A percentile compares a stretch with the other conserved stretches of the same genome.
phyloP scores from a whole-genome alignment of 192 early-diverging fungal species.

The Linderina pennispora region DNA sequence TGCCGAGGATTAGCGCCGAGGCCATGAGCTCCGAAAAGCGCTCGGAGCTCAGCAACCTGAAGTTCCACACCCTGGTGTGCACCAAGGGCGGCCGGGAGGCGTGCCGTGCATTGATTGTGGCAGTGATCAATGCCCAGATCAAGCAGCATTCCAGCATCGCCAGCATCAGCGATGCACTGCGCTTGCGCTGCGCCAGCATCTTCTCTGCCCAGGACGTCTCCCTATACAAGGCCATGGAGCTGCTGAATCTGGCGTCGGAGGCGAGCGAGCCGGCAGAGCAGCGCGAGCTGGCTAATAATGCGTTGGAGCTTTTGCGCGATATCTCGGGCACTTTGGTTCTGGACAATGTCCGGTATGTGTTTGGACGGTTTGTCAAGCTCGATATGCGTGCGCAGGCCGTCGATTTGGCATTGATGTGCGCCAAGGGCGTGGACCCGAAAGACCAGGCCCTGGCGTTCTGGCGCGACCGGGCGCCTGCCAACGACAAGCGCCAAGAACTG shows the following conservation, averaged over 20 bases:
- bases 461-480: constrained; percentile 49
- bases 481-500: constrained; percentile 35
- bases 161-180: constrained; percentile 56
- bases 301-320: constrained; percentile 42
- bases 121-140: constrained; percentile 57
- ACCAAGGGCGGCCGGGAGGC: constrained; percentile 49
- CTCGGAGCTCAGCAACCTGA: constrained; percentile 42
- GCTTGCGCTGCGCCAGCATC: constrained; percentile 57
- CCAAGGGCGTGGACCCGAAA: constrained; percentile 50
- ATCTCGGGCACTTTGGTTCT: constrained; percentile 44
- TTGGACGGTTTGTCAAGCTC: constrained; percentile 45
- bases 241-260: constrained; percentile 46
- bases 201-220: constrained; percentile 59
- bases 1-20: constrained; percentile 48
- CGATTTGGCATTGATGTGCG: constrained; percentile 51
- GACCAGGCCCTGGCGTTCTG: constrained; percentile 53
- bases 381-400: constrained; percentile 44
- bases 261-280: constrained; percentile 44
- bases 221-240: constrained; percentile 59
- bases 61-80: constrained; percentile 54
- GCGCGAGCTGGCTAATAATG: constrained; percentile 29
- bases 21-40: constrained; percentile 45
- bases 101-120: constrained; percentile 57
- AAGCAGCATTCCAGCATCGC: constrained; percentile 49
- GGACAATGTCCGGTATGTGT: constrained; percentile 46